Evolutionary conservation across 164 flowering plant genomes (phyloP).

Genomic region (grape (Vitis vinifera)): DNA sequence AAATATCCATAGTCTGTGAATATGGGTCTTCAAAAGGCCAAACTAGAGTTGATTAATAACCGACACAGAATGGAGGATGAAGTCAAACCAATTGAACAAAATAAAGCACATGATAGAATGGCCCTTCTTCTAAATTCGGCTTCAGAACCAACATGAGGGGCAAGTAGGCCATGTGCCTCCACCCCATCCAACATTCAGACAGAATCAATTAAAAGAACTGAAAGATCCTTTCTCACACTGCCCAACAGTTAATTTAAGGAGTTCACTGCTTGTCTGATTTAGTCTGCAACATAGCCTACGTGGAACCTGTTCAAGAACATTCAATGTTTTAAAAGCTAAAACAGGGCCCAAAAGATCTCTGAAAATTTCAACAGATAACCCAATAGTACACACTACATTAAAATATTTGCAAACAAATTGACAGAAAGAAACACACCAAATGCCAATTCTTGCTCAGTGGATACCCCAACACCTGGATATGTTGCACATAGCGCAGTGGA

Average conservation of each 20-base stretch:
- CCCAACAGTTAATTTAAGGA: constrained; percentile 40
- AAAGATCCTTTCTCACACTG: constrained; percentile 44
- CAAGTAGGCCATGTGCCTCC: neutral
- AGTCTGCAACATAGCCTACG: constrained; percentile 54
- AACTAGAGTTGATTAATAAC: neutral
- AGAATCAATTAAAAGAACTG: constrained; percentile 21
- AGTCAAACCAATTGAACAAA: neutral
- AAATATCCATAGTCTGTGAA: neutral
- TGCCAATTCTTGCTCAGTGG: constrained; percentile 56
- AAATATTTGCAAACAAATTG: neutral
- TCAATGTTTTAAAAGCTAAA: neutral
- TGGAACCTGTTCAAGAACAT: constrained; percentile 36
- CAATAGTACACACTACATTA: neutral
- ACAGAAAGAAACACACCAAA: constrained; percentile 34
- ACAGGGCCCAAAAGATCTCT: neutral
- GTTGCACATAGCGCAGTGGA: constrained; percentile 42
- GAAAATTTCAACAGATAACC: neutral
- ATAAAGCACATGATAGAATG: neutral
- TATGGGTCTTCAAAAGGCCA: neutral
- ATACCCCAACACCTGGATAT: constrained; percentile 39
- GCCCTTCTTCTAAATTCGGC: neutral
- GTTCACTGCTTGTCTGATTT: constrained; percentile 32
- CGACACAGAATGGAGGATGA: neutral
- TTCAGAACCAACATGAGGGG: neutral
- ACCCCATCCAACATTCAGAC: constrained; percentile 21